phyloP scores from a whole-genome alignment of 139 green algal species.

The Asterochloris sp. region DNA sequence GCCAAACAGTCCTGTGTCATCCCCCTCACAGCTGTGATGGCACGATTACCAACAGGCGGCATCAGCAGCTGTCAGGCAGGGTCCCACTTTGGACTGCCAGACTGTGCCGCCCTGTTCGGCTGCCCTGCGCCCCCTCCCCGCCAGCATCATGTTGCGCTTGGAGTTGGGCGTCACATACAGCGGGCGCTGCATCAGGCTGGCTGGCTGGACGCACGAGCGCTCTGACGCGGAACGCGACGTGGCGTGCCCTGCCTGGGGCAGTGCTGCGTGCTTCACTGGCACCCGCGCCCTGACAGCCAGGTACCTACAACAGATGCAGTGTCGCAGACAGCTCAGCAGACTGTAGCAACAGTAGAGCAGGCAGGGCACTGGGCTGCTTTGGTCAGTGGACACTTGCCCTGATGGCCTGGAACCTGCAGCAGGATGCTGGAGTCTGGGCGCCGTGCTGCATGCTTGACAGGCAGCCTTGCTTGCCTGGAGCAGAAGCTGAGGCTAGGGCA shows the following conservation, averaged over 20 bases:
- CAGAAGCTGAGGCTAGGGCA: no score
- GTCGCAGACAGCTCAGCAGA: no score
- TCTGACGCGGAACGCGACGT: background rate
- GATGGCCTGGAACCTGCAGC: no score
- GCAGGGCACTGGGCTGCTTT: no score
- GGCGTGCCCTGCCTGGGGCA: background rate
- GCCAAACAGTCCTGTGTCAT: background rate
- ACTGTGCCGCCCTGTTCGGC: background rate
- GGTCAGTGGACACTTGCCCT: no score
- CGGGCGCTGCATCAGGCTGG: slow-evolving; percentile 9
- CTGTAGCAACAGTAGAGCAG: no score
- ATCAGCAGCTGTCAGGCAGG: background rate
- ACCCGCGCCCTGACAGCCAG: slow-evolving; percentile 2
- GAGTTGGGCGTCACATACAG: slow-evolving; percentile 9
- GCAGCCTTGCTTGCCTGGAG: no score
- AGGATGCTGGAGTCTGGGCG: no score
- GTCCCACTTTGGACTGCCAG: slow-evolving; percentile 16
- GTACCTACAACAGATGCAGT: background rate
- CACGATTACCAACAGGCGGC: background rate
- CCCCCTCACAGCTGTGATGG: background rate
- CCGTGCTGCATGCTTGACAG: no score
- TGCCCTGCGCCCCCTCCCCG: background rate
- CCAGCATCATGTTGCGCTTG: slow-evolving; percentile 14
- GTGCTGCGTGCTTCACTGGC: background rate
- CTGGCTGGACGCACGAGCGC: slow-evolving; percentile 8